Conservation (phyloP, 129 eudicot species). For the Helianthus annuus region DNA sequence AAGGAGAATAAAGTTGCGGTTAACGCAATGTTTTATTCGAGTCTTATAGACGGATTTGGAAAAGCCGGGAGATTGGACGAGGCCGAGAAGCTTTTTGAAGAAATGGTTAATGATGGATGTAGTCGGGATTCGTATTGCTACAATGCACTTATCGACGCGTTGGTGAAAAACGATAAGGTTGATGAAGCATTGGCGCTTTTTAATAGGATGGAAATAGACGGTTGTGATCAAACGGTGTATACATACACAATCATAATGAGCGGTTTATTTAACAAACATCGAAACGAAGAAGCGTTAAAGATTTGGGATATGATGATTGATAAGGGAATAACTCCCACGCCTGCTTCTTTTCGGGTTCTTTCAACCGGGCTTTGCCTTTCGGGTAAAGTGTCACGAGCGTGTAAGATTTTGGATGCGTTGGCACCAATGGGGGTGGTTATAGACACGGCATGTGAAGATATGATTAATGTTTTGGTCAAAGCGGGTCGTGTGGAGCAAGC, state of each 20-base stretch:
- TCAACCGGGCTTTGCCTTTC: conserved; percentile 89
- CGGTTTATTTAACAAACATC: conserved; percentile 68
- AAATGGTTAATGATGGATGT: conserved; percentile 71
- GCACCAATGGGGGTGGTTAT: conserved; percentile 94
- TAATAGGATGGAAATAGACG: conserved; percentile 75
- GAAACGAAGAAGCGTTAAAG: conserved; percentile 80
- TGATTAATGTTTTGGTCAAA: conserved; percentile 85
- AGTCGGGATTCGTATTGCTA: conserved; percentile 88
- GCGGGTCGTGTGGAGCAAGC: conserved; percentile 85
- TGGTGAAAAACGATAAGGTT: conserved; percentile 56
- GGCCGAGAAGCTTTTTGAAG: conserved; percentile 72
- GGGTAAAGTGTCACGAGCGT: conserved; percentile 87
- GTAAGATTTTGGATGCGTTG: conserved; percentile 82
- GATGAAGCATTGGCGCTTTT: conserved; percentile 70
- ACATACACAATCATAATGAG: conserved; percentile 77
- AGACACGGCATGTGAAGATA: conserved; percentile 84
- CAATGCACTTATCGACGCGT: conserved; percentile 74
- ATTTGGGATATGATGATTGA: conserved; percentile 91
- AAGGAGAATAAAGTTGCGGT: conserved; percentile 48
- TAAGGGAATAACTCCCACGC: conserved; percentile 82
- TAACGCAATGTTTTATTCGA: conserved; percentile 67
- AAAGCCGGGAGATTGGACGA: conserved; percentile 77
- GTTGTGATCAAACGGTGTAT: conserved; percentile 88
- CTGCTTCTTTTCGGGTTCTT: conserved; percentile 83
- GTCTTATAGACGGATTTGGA: conserved; percentile 90